A percentile compares a stretch with the other conserved stretches of the same genome.
These are phyloP conservation scores for Austroboletus niveus DNA, from an alignment of 1,284 basidiomycete genomes.

Conservation along the genomic window DNA sequence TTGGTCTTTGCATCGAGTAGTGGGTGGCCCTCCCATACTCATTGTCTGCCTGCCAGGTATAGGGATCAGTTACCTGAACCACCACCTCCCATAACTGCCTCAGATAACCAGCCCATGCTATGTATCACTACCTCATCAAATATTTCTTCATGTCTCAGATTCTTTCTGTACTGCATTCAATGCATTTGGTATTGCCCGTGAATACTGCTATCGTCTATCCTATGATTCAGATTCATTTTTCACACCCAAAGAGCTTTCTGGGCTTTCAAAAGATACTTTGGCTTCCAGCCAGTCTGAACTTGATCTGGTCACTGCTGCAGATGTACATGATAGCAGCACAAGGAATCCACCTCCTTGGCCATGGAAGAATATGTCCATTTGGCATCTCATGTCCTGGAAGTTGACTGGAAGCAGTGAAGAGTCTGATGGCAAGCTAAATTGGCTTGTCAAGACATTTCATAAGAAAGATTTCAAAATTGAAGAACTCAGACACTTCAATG, in stretches of 20 bases:
- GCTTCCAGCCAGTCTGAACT: neutral
- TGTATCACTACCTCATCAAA: neutral
- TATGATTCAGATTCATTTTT: slow-evolving; percentile 23
- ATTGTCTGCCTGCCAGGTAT: neutral
- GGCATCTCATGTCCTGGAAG: neutral
- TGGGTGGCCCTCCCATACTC: neutral
- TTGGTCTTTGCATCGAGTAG: too few species aligned
- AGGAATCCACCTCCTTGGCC: neutral
- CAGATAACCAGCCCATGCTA: too few species aligned
- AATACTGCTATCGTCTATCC: slow-evolving; percentile 23
- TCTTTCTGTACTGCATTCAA: slow-evolving; percentile 9
- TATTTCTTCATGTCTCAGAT: slow-evolving; percentile 3
- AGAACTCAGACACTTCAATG: neutral
- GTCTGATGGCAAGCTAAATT: neutral
- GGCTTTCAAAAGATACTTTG: neutral
- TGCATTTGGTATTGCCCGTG: slow-evolving; percentile 15
- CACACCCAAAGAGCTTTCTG: neutral
- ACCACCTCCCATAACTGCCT: neutral
- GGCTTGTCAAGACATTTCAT: neutral
- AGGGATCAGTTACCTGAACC: neutral
- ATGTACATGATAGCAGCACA: neutral
- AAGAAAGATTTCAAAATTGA: neutral
- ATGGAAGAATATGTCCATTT: neutral
- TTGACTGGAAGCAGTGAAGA: neutral
- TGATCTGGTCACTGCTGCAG: neutral